Percentiles rank a stretch among this genome's conserved stretches.
These are phyloP conservation scores for Posidonia oceanica DNA, from an alignment of 116 monocot genomes.

Conservation along the genomic window DNA sequence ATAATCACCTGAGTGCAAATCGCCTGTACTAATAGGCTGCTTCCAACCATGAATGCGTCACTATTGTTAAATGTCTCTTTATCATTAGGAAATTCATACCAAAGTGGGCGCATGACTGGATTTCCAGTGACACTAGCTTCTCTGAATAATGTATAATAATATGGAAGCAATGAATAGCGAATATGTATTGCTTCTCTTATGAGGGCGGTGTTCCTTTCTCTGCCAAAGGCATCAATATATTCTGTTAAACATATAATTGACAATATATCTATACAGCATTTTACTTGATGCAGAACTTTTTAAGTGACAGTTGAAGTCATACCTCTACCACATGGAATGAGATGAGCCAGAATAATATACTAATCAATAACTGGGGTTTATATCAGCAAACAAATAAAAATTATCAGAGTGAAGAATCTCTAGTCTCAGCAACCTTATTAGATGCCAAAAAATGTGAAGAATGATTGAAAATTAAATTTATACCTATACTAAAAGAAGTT, in stretches of 20 bases:
- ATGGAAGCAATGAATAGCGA: conserved; percentile 85
- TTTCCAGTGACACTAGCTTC: conserved; percentile 68
- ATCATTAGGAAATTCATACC: conserved; percentile 89
- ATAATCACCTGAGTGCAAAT: conserved; percentile 73
- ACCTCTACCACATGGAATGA: neutral
- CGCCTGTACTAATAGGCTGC: conserved; percentile 72
- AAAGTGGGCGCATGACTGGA: conserved; percentile 88
- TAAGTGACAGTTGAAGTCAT: neutral
- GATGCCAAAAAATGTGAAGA: too few species aligned
- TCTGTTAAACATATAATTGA: neutral
- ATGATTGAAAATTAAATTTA: too few species aligned
- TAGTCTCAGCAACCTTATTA: too few species aligned
- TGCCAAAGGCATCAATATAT: conserved; percentile 15
- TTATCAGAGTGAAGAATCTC: too few species aligned
- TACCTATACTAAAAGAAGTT: too few species aligned
- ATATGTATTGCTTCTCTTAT: conserved; percentile 86
- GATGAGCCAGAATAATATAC: neutral
- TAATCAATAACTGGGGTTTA: neutral
- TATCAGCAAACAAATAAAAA: too few species aligned
- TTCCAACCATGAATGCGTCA: conserved; percentile 90
- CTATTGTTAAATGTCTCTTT: conserved; percentile 70
- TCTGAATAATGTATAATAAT: conserved; percentile 88
- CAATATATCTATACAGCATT: neutral
- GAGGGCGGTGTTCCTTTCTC: conserved; percentile 74
- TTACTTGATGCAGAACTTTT: neutral